Percentiles rank a stretch among this genome's conserved stretches.
Conservation (phyloP, 805 yeast genomes). For the Ogataea degrootiae region DNA sequence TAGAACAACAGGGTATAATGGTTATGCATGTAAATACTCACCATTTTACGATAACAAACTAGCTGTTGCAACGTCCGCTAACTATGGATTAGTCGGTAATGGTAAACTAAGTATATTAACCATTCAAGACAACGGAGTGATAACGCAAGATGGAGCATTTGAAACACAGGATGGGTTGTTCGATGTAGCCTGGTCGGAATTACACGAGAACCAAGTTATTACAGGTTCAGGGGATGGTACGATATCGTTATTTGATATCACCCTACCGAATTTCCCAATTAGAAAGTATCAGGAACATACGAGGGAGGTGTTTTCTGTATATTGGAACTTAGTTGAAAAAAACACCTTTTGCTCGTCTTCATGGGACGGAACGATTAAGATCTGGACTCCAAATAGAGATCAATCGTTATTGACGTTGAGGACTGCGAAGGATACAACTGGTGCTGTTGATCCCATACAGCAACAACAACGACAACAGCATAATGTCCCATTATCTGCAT, state of each 20-base stretch:
- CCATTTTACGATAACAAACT: conserved; percentile 87
- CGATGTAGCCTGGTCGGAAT: conserved; percentile 86
- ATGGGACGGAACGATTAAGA: conserved; percentile 88
- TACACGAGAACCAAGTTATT: conserved; percentile 79
- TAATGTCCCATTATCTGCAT: conserved; percentile 33
- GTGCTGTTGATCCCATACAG: conserved; percentile 7
- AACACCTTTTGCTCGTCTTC: conserved; percentile 67
- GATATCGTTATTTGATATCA: conserved; percentile 73
- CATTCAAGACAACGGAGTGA: conserved; percentile 62
- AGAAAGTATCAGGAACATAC: conserved; percentile 73
- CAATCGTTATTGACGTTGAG: conserved; percentile 54
- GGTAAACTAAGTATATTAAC: conserved; percentile 73
- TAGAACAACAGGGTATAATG: conserved; percentile 77
- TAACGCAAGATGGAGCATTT: conserved; percentile 52
- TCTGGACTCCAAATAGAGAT: conserved; percentile 66
- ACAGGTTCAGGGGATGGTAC: conserved; percentile 91
- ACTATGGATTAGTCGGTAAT: conserved; percentile 92
- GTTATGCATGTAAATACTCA: conserved; percentile 83
- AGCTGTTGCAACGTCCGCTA: conserved; percentile 88
- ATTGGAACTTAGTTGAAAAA: conserved; percentile 39
- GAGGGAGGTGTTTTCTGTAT: conserved; percentile 33
- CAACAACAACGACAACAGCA: background rate
- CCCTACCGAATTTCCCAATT: conserved; percentile 64
- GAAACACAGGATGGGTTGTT: conserved; percentile 93
- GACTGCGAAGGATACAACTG: conserved; percentile 25